These are phyloP conservation scores for Cytospora piceicola DNA, from an alignment of 2,329 filamentous ascomycete species.

Conservation along the genomic window DNA sequence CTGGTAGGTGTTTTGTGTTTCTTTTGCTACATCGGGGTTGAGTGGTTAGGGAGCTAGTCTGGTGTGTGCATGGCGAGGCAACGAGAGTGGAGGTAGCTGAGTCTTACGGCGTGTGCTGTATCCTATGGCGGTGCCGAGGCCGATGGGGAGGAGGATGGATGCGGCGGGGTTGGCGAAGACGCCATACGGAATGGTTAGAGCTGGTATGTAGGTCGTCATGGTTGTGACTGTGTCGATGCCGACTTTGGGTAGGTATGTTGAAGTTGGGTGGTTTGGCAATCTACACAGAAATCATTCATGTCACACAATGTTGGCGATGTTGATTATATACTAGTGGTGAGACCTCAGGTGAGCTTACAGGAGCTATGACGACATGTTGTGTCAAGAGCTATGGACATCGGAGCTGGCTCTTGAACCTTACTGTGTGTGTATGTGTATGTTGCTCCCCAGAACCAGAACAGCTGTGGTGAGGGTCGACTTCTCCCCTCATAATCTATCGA, in stretches of 20 bases:
- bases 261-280: background rate
- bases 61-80: background rate
- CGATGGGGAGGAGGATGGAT: conserved; percentile 76
- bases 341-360: background rate
- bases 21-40: conserved; percentile 48
- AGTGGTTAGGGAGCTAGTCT: conserved; percentile 7
- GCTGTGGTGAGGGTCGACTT: too few species aligned
- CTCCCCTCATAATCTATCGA: too few species aligned
- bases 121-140: conserved; percentile 73
- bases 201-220: conserved; percentile 83
- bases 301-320: background rate
- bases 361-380: background rate
- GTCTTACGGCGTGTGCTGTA: conserved; percentile 67
- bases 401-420: background rate
- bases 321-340: background rate
- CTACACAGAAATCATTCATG: background rate
- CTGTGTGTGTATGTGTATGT: too few species aligned
- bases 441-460: too few species aligned
- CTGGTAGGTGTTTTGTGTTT: conserved; percentile 63
- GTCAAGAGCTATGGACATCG: background rate
- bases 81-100: conserved; percentile 5
- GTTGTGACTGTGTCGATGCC: conserved; percentile 34
- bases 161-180: conserved; percentile 74
- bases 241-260: background rate
- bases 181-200: conserved; percentile 71